phyloP scores from a whole-genome alignment of 2,329 filamentous ascomycete species.

The Cladophialophora exuberans region DNA sequence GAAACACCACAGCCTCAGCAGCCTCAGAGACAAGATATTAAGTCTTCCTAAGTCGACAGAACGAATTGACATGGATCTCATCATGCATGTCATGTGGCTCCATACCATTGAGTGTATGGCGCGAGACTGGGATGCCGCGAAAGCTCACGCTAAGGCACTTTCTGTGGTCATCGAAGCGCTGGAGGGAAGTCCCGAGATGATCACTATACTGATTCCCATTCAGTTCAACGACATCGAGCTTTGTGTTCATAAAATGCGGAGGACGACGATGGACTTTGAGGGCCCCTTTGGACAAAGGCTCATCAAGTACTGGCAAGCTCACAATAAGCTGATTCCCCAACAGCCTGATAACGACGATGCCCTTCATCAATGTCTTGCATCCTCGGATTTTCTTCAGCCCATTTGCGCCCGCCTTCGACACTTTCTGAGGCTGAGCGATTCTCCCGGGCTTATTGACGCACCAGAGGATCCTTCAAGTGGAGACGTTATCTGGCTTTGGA shows the following conservation, averaged over 20 bases:
- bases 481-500: background rate
- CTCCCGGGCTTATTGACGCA: background rate
- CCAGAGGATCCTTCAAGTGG: background rate
- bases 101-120: background rate
- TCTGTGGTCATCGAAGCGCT: background rate
- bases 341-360: background rate
- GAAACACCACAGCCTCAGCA: background rate
- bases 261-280: background rate
- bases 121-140: background rate
- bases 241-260: background rate
- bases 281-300: background rate
- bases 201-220: background rate
- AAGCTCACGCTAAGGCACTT: background rate
- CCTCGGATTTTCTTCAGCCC: background rate
- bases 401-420: background rate
- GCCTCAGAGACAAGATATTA: background rate
- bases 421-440: background rate
- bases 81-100: background rate
- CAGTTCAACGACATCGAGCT: background rate
- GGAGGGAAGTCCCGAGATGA: background rate
- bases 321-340: background rate
- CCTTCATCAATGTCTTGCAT: background rate
- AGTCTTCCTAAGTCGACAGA: background rate
- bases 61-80: background rate
- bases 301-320: background rate